These are phyloP conservation scores for Spathaspora girioi DNA, from an alignment of 805 yeast genomes.

Conservation along the genomic window DNA sequence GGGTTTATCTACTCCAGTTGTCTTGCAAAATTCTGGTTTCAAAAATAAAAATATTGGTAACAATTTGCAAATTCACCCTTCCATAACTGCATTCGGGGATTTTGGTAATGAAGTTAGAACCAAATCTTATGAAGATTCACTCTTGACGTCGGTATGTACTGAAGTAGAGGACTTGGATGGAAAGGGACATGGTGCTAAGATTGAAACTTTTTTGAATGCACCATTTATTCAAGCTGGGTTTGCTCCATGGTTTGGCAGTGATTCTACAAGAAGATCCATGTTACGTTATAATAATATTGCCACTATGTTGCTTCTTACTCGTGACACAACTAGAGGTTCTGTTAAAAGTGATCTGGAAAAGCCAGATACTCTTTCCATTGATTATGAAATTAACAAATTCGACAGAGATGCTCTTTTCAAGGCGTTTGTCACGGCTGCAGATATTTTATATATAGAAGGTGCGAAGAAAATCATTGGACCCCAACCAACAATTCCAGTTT, in stretches of 20 bases:
- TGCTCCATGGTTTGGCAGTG: constrained; percentile 41
- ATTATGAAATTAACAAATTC: constrained; percentile 36
- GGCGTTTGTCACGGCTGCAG: constrained; percentile 38
- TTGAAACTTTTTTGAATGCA: constrained; percentile 46
- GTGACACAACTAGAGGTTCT: constrained; percentile 42
- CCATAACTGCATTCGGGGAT: constrained; percentile 36
- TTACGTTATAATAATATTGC: constrained; percentile 35
- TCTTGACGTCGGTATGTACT: constrained; percentile 47
- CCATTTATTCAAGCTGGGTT: constrained; percentile 38
- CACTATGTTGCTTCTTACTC: constrained; percentile 40
- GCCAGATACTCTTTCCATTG: constrained; percentile 31
- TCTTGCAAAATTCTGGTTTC: constrained; percentile 47
- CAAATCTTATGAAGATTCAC: constrained; percentile 39
- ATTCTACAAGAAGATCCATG: constrained; percentile 25
- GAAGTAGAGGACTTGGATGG: constrained; percentile 51
- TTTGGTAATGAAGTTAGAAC: constrained; percentile 32
- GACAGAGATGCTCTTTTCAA: constrained; percentile 40
- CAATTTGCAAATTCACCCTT: constrained; percentile 53
- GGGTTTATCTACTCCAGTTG: constrained; percentile 46
- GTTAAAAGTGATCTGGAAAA: constrained; percentile 29
- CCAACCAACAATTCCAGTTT: constrained; percentile 19
- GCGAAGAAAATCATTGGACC: constrained; percentile 41
- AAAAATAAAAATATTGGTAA: constrained; percentile 47
- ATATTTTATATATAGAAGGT: constrained; percentile 46
- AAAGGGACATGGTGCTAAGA: constrained; percentile 47